Conservation (phyloP, 306 rosid species). For the Vigna angularis region DNA sequence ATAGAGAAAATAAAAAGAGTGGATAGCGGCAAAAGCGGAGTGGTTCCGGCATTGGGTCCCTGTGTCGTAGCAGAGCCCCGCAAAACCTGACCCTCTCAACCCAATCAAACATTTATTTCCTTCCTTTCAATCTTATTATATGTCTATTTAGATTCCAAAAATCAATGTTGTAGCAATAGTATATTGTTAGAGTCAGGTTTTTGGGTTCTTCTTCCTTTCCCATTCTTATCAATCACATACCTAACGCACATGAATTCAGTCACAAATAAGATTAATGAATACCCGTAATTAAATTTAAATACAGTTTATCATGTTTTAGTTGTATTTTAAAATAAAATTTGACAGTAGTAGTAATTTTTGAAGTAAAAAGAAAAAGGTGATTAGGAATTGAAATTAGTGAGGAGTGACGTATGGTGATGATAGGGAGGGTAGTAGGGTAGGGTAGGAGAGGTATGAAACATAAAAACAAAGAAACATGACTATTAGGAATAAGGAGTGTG, state of each 20-base stretch:
- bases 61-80: conserved; percentile 53
- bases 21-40: conserved; percentile 52
- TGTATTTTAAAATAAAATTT: no score
- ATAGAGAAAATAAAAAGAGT: background rate
- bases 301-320: no score
- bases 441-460: conserved; percentile 13
- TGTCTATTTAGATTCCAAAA: background rate
- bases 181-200: no score
- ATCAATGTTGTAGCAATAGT: background rate
- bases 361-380: no score
- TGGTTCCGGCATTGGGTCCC: conserved; percentile 58
- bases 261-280: no score
- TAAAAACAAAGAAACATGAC: background rate
- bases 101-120: background rate
- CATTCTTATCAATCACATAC: no score
- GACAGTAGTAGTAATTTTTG: no score
- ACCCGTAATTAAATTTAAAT: no score
- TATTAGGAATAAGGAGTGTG: background rate
- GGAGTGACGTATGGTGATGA: conserved; percentile 45
- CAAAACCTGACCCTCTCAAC: conserved; percentile 49
- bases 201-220: no score
- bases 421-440: background rate
- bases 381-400: conserved; percentile 21
- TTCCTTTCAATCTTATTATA: conserved; percentile 2
- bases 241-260: no score